These are phyloP conservation scores for Thielaviopsis punctulata DNA, from an alignment of 2,329 filamentous ascomycete species.

Conservation along the genomic window DNA sequence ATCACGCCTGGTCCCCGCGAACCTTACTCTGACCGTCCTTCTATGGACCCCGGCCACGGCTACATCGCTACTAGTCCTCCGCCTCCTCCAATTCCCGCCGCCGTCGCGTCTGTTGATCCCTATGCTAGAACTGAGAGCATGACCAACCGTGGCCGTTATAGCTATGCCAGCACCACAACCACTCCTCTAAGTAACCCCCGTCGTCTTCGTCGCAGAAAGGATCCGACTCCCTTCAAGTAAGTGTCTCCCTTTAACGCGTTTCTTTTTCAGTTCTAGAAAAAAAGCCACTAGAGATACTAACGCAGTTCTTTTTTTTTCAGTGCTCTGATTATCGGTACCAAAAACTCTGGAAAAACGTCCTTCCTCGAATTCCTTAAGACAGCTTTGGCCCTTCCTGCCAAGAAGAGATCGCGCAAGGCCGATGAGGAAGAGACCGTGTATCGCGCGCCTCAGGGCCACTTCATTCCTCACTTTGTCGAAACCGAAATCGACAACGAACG, in stretches of 20 bases:
- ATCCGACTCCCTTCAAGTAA: slow-evolving; percentile 97
- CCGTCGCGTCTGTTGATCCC: slow-evolving; percentile 46
- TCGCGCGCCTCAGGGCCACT: slow-evolving; percentile 44
- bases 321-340: slow-evolving; percentile 76
- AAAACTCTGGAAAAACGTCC: slow-evolving; percentile 82
- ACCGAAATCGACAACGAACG: slow-evolving; percentile 87
- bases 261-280: neutral
- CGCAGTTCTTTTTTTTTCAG: too few species aligned
- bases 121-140: slow-evolving; percentile 83
- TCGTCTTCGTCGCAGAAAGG: slow-evolving; percentile 82
- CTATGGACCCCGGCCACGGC: slow-evolving; percentile 33
- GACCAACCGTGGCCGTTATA: slow-evolving; percentile 89
- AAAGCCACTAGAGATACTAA: neutral
- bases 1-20: slow-evolving; percentile 34
- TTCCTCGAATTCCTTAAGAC: slow-evolving; percentile 92
- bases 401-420: slow-evolving; percentile 47
- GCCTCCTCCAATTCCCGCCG: slow-evolving; percentile 35
- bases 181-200: slow-evolving; percentile 88
- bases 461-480: slow-evolving; percentile 79
- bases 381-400: slow-evolving; percentile 64
- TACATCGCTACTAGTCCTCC: slow-evolving; percentile 26
- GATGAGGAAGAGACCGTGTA: slow-evolving; percentile 42
- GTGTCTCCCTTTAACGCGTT: slow-evolving; percentile 23
- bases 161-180: slow-evolving; percentile 81
- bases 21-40: slow-evolving; percentile 27